Evolutionary conservation across 2,329 filamentous ascomycete genomes (phyloP).

Genomic region (Penicillium sp.): DNA sequence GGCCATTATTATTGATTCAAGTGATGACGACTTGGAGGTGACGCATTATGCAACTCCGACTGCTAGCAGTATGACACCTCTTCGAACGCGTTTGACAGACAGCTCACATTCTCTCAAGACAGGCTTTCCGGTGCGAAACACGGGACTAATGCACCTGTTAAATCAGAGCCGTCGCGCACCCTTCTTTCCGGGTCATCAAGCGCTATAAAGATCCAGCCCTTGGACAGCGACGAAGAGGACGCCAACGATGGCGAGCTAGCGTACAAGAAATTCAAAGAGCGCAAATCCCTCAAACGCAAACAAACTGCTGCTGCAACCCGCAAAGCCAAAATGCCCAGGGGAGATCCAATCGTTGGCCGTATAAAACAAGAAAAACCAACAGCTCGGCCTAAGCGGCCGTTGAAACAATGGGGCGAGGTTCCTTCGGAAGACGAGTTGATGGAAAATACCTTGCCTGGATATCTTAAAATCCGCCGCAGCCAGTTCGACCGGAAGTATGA

Average conservation of each 20-base stretch:
- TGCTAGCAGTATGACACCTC: slow-evolving; percentile 13
- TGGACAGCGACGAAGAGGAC: slow-evolving; percentile 30
- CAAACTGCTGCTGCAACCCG: slow-evolving; percentile 49
- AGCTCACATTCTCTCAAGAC: slow-evolving; percentile 20
- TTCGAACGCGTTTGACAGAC: slow-evolving; percentile 11
- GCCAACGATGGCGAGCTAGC: slow-evolving; percentile 44
- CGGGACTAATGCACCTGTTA: slow-evolving; percentile 1
- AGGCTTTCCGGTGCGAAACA: not conserved
- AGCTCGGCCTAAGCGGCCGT: slow-evolving; percentile 27
- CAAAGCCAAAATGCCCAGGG: slow-evolving; percentile 46
- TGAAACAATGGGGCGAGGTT: slow-evolving; percentile 44
- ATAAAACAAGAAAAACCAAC: slow-evolving; percentile 29
- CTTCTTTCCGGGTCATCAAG: slow-evolving; percentile 12
- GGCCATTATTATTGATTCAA: slow-evolving; percentile 29
- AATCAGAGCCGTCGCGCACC: not conserved
- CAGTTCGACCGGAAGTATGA: slow-evolving; percentile 64
- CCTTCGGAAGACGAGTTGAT: slow-evolving; percentile 56
- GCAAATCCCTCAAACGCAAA: slow-evolving; percentile 55
- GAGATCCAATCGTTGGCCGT: slow-evolving; percentile 39
- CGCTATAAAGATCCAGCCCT: slow-evolving; percentile 22
- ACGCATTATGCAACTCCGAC: slow-evolving; percentile 22
- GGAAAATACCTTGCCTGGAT: slow-evolving; percentile 66
- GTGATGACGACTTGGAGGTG: slow-evolving; percentile 47
- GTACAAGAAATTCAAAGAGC: slow-evolving; percentile 64
- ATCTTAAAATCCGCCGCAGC: slow-evolving; percentile 66